A percentile compares a stretch with the other conserved stretches of the same genome.
phyloP scores from a whole-genome alignment of 2,329 filamentous ascomycete species.

The Exserohilum turcica region DNA sequence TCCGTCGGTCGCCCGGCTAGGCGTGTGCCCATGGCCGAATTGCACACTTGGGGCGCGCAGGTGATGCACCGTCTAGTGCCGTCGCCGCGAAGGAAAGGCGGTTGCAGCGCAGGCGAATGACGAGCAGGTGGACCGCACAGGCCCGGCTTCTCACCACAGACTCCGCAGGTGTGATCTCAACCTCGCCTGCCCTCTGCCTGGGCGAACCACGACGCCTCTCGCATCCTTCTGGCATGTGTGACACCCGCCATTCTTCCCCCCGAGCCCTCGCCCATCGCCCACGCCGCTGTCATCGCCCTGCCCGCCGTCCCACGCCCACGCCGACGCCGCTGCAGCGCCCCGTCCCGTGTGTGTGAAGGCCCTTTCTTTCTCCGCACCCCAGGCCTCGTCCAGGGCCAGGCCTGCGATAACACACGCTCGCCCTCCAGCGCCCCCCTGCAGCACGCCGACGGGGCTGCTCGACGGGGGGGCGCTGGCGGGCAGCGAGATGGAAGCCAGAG shows the following conservation, averaged over 20 bases:
- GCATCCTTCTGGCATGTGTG: constrained; percentile 18
- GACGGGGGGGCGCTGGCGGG: too few species aligned
- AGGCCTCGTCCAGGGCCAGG: constrained; percentile 15
- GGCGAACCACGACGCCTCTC: constrained; percentile 11
- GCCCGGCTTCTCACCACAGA: constrained; percentile 23
- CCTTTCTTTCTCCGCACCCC: constrained; percentile 27
- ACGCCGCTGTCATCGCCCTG: neutral
- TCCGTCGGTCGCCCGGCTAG: too few species aligned
- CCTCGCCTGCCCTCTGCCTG: constrained; percentile 19
- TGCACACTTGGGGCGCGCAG: constrained; percentile 31
- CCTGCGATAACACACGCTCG: constrained; percentile 33
- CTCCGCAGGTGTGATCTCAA: constrained; percentile 25
- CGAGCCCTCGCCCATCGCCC: constrained; percentile 17
- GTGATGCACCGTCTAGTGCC: neutral
- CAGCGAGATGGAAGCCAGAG: too few species aligned
- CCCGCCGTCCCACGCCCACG: constrained; percentile 5
- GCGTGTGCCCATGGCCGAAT: too few species aligned
- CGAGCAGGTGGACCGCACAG: constrained; percentile 19
- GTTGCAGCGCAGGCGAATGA: constrained; percentile 13
- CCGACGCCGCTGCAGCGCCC: constrained; percentile 22
- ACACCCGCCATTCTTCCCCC: constrained; percentile 30
- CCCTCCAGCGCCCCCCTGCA: constrained; percentile 19
- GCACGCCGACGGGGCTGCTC: too few species aligned
- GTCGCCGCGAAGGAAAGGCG: constrained; percentile 17
- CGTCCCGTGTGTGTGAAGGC: constrained; percentile 30